A percentile compares a stretch with the other conserved stretches of the same genome.
Evolutionary conservation across 495 filamentous ascomycete species (phyloP).

Genomic region (Hyaloscypha hepaticicola): DNA sequence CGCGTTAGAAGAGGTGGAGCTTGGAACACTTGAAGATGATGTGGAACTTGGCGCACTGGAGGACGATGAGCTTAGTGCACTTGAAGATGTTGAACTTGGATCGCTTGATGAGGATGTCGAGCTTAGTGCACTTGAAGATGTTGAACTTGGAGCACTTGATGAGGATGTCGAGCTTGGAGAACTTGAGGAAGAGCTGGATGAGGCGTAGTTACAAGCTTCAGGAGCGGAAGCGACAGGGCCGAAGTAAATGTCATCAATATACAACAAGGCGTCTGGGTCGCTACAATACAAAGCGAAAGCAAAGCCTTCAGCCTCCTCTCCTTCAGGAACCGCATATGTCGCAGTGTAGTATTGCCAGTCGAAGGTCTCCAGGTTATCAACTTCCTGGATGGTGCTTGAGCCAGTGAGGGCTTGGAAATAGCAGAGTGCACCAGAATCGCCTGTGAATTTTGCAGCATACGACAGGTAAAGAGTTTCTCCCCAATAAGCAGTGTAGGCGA

Average conservation of each 20-base stretch:
- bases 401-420: slow-evolving; percentile 1
- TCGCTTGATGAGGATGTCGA: background rate
- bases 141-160: background rate
- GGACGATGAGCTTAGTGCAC: background rate
- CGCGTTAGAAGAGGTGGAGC: background rate
- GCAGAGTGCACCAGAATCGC: background rate
- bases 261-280: background rate
- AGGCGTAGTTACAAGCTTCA: background rate
- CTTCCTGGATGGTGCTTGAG: background rate
- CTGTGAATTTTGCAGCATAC: background rate
- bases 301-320: slow-evolving; percentile 2
- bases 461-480: background rate
- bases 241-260: slow-evolving; percentile 4
- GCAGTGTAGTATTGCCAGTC: background rate
- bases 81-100: background rate
- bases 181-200: background rate
- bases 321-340: background rate
- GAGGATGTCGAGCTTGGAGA: background rate
- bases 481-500: background rate
- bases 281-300: background rate
- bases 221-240: background rate
- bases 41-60: background rate
- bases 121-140: background rate
- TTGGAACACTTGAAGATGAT: background rate
- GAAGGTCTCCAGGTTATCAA: background rate